Percentiles rank a stretch among this genome's conserved stretches.
Conservation (phyloP, 345 rosid genomes). For the Salix koriyanagi region DNA sequence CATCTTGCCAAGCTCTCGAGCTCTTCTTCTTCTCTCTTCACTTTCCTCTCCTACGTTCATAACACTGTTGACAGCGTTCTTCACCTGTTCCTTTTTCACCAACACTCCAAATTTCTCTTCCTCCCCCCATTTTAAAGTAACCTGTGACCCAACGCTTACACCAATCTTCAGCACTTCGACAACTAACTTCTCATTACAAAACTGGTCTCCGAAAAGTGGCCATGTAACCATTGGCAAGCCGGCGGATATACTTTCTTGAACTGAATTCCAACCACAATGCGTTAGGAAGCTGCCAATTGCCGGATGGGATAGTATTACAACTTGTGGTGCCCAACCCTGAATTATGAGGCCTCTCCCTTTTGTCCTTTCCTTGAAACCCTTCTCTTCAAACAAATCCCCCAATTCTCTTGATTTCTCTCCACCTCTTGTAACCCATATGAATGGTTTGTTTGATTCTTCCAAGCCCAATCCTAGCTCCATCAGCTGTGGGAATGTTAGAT, state of each 20-base stretch:
- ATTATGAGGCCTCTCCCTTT: slow-evolving; percentile 10
- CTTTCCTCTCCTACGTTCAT: slow-evolving; percentile 15
- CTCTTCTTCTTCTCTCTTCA: slow-evolving; percentile 9
- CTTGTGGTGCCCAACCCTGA: slow-evolving; percentile 18
- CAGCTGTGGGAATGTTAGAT: slow-evolving; percentile 2
- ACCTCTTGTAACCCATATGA: slow-evolving; percentile 13
- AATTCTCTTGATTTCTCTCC: slow-evolving; percentile 3
- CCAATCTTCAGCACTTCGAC: slow-evolving; percentile 15
- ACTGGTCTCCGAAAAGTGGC: slow-evolving; percentile 14
- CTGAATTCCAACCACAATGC: slow-evolving; percentile 4
- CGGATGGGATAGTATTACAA: slow-evolving; percentile 3
- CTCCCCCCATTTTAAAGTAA: slow-evolving; percentile 6
- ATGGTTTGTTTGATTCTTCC: slow-evolving; percentile 12
- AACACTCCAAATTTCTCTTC: slow-evolving; percentile 15
- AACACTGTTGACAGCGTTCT: not conserved
- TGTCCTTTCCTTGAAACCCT: slow-evolving; percentile 6
- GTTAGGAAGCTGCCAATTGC: slow-evolving; percentile 9
- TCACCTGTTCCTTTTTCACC: slow-evolving; percentile 11
- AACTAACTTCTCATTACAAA: slow-evolving; percentile 8
- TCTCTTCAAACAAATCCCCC: not conserved
- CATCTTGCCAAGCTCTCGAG: not conserved
- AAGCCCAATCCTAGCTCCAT: slow-evolving; percentile 11
- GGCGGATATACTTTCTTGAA: not conserved
- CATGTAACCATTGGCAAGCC: slow-evolving; percentile 15
- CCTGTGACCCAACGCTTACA: slow-evolving; percentile 2